phyloP scores from a whole-genome alignment of 108 stramenopile genomes.

The Aureococcus anophagefferens region DNA sequence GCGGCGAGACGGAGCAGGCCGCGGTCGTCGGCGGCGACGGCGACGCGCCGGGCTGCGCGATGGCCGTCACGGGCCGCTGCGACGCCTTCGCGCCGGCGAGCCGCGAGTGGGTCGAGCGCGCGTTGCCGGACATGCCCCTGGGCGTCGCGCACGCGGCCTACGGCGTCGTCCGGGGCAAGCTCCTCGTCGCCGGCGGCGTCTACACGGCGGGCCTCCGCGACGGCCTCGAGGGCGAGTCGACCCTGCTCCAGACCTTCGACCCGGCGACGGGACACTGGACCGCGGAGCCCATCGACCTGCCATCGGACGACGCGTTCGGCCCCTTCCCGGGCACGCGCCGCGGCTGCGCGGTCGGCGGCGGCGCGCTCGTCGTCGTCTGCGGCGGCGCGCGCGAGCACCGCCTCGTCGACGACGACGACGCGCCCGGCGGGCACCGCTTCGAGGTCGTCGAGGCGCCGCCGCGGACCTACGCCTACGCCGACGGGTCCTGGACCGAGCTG shows the following conservation, averaged over 20 bases:
- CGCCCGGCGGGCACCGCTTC: neutral
- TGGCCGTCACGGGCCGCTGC: neutral
- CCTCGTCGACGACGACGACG: neutral
- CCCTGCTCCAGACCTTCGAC: neutral
- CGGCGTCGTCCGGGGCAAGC: neutral
- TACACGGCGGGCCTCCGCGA: neutral
- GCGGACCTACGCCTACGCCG: neutral
- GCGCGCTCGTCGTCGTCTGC: neutral
- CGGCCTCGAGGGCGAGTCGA: neutral
- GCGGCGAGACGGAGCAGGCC: neutral
- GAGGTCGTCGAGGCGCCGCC: neutral
- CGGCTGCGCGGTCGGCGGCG: neutral
- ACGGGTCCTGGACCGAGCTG: too few relatives aligned
- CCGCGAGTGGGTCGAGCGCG: neutral
- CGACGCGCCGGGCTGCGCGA: neutral
- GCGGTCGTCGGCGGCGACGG: neutral
- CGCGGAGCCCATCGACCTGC: too few relatives aligned
- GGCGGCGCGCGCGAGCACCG: neutral
- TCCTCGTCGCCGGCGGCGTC: neutral
- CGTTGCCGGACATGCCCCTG: neutral
- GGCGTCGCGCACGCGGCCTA: neutral
- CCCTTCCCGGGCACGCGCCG: neutral
- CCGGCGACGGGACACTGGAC: too few relatives aligned
- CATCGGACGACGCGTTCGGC: too few relatives aligned
- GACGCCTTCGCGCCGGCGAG: neutral